phyloP scores from a whole-genome alignment of 495 filamentous ascomycete genomes.

The Neurospora hispaniola region DNA sequence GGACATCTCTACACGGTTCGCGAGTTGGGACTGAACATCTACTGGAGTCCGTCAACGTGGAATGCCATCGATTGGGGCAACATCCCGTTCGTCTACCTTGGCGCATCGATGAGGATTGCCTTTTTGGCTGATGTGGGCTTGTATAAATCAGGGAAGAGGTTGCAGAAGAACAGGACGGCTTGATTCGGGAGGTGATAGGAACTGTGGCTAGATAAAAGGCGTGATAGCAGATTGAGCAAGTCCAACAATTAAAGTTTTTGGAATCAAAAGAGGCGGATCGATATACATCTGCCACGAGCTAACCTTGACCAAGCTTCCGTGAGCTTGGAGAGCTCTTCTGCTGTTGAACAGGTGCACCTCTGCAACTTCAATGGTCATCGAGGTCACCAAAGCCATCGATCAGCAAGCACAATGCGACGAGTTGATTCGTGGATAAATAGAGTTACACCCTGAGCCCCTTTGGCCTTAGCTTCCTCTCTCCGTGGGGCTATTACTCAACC shows the following conservation, averaged over 20 bases:
- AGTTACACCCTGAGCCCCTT: not conserved
- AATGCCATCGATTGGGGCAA: slow-evolving; percentile 58
- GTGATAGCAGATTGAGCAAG: too few relatives aligned
- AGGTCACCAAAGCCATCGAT: not conserved
- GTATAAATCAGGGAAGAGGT: slow-evolving; percentile 8
- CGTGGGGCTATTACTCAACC: not conserved
- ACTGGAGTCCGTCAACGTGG: slow-evolving; percentile 48
- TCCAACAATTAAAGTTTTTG: not conserved
- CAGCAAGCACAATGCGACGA: not conserved
- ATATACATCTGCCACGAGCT: not conserved
- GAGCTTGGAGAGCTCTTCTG: not conserved
- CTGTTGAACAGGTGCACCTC: not conserved
- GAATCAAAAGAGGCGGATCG: not conserved
- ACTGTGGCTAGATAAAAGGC: not conserved
- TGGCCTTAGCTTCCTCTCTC: not conserved
- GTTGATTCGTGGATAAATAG: slow-evolving; percentile 23
- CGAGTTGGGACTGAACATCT: slow-evolving; percentile 39
- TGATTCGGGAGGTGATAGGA: not conserved
- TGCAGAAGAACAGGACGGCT: slow-evolving; percentile 11
- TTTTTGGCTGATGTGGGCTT: slow-evolving; percentile 46
- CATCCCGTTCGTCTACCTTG: slow-evolving; percentile 50
- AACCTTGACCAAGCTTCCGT: not conserved
- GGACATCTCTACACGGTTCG: slow-evolving; percentile 54
- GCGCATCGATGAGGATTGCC: slow-evolving; percentile 42
- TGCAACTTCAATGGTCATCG: not conserved